Percentiles rank a stretch among this genome's conserved stretches.
These are phyloP conservation scores for Xylariales sp. DNA, from an alignment of 2,329 filamentous ascomycete genomes.

Conservation along the genomic window DNA sequence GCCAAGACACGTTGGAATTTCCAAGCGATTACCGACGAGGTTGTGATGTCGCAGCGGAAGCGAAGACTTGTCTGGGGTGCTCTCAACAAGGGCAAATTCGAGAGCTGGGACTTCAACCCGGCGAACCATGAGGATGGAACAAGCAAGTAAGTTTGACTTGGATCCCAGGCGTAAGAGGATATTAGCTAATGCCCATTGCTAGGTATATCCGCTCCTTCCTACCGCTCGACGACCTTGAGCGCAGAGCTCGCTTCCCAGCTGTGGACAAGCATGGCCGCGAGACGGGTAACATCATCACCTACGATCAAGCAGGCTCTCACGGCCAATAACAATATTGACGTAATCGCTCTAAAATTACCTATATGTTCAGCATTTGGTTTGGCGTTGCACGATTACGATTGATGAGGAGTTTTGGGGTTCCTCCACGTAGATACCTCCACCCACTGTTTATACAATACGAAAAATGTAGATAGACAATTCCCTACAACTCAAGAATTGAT, in stretches of 20 bases:
- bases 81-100: conserved; percentile 69
- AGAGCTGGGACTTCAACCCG: conserved; percentile 83
- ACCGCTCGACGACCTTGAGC: conserved; percentile 74
- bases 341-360: too few relatives aligned
- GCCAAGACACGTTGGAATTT: conserved; percentile 77
- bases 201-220: conserved; percentile 85
- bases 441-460: too few relatives aligned
- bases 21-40: conserved; percentile 67
- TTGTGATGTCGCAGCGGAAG: conserved; percentile 72
- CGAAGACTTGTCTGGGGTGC: conserved; percentile 76
- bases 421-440: too few relatives aligned
- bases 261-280: conserved; percentile 53
- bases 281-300: conserved; percentile 35
- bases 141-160: conserved; percentile 48
- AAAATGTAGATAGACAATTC: too few relatives aligned
- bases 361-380: background rate
- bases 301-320: conserved; percentile 40
- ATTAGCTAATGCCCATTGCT: conserved; percentile 19
- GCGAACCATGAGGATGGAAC: conserved; percentile 54
- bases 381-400: too few relatives aligned
- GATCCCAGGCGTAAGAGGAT: conserved; percentile 26
- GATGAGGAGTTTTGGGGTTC: too few relatives aligned
- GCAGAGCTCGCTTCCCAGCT: conserved; percentile 66
- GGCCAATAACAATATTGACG: conserved; percentile 27
- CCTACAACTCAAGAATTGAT: too few relatives aligned